Conservation (phyloP, 768 basidiomycete genomes). For the Chiua virens region DNA sequence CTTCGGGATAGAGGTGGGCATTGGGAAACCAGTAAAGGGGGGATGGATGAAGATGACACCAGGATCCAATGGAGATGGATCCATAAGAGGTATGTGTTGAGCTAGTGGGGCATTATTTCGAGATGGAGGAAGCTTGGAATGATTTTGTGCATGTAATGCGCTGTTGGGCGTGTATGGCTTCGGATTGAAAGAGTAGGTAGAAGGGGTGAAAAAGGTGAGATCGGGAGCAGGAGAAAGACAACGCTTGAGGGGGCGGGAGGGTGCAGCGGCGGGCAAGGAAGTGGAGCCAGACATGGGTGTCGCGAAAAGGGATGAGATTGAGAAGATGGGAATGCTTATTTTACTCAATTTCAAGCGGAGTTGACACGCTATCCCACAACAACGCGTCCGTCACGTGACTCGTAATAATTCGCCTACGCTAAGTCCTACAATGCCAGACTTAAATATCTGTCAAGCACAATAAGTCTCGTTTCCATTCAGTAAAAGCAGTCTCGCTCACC, state of each 20-base stretch:
- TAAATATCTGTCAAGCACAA: slow-evolving; percentile 43
- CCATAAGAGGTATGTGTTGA: slow-evolving; percentile 55
- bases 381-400: slow-evolving; percentile 45
- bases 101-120: slow-evolving; percentile 37
- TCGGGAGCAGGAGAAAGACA: slow-evolving; percentile 46
- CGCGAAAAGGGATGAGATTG: slow-evolving; percentile 15
- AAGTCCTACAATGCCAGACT: slow-evolving; percentile 45
- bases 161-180: slow-evolving; percentile 55
- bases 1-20: slow-evolving; percentile 59
- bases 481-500: slow-evolving; percentile 42
- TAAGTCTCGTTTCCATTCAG: slow-evolving; percentile 6
- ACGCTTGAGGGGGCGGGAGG: slow-evolving; percentile 46
- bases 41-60: slow-evolving; percentile 70
- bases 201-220: slow-evolving; percentile 61
- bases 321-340: slow-evolving; percentile 20
- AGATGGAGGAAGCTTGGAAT: slow-evolving; percentile 29
- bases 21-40: slow-evolving; percentile 70
- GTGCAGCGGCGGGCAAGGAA: background rate
- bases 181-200: slow-evolving; percentile 64
- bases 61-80: slow-evolving; percentile 67
- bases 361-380: slow-evolving; percentile 34
- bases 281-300: slow-evolving; percentile 21
- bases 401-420: slow-evolving; percentile 3
- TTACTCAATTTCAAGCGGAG: slow-evolving; percentile 43
- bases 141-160: slow-evolving; percentile 12